Percentiles rank a stretch among this genome's conserved stretches.
Evolutionary conservation across 768 basidiomycete species (phyloP).

Genomic region (Lactarius evosmus): DNA sequence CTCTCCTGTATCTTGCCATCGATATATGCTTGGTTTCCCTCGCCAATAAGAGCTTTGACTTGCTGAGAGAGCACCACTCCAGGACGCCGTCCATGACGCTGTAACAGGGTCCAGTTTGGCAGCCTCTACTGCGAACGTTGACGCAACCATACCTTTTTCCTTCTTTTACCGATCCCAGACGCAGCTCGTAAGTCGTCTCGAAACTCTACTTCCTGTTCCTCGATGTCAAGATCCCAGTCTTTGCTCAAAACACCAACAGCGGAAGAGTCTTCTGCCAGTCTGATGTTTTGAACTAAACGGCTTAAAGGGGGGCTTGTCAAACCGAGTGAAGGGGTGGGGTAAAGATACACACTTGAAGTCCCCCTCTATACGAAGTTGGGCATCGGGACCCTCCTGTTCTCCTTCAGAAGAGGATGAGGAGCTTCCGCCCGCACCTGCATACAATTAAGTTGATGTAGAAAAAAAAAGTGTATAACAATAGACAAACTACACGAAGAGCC

Average conservation of each 20-base stretch:
- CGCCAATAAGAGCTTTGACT: slow-evolving; percentile 71
- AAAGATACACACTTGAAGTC: slow-evolving; percentile 47
- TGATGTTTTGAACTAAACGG: slow-evolving; percentile 65
- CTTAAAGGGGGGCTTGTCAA: slow-evolving; percentile 36
- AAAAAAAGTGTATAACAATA: not conserved
- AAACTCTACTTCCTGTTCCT: slow-evolving; percentile 66
- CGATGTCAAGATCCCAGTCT: slow-evolving; percentile 72
- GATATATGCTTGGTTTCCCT: slow-evolving; percentile 85
- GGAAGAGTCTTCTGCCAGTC: slow-evolving; percentile 47
- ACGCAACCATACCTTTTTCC: slow-evolving; percentile 36
- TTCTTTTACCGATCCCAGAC: slow-evolving; percentile 61
- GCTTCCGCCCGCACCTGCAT: slow-evolving; percentile 14
- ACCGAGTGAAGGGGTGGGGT: too few species aligned
- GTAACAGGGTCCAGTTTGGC: not conserved
- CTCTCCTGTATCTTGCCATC: slow-evolving; percentile 63
- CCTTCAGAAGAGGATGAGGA: slow-evolving; percentile 5
- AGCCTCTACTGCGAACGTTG: not conserved
- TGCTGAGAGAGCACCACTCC: slow-evolving; percentile 66
- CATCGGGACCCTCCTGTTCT: slow-evolving; percentile 12
- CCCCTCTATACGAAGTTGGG: slow-evolving; percentile 46
- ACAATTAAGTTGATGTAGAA: not conserved
- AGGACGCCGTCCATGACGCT: slow-evolving; percentile 43
- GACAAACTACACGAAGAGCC: slow-evolving; percentile 15
- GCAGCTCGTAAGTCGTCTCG: slow-evolving; percentile 71
- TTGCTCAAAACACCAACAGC: slow-evolving; percentile 49